Evolutionary conservation across 805 yeast genomes (phyloP).

Genomic region (Saitoella complicata): DNA sequence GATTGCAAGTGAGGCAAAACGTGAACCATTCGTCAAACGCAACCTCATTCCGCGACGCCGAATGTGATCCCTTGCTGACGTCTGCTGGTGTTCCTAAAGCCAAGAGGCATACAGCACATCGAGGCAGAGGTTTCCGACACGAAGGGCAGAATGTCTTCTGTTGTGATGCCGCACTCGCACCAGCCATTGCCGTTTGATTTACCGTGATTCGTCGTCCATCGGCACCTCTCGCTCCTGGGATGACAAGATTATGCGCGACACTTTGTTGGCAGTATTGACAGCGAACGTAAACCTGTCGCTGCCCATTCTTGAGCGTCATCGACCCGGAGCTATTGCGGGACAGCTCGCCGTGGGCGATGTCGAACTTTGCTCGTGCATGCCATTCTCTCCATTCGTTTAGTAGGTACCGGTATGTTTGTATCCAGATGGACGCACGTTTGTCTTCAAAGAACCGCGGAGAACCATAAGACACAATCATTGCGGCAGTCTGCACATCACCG

Average conservation of each 20-base stretch:
- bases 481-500: constrained; percentile 82
- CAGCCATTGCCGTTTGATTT: constrained; percentile 3
- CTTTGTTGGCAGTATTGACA: constrained; percentile 65
- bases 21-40: constrained; percentile 72
- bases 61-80: constrained; percentile 9
- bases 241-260: constrained; percentile 7
- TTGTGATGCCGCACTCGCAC: not conserved
- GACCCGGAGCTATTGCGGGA: constrained; percentile 37
- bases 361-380: constrained; percentile 66
- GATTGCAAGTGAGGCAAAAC: constrained; percentile 79
- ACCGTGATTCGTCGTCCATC: not conserved
- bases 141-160: constrained; percentile 40
- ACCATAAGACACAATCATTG: constrained; percentile 63
- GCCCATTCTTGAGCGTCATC: constrained; percentile 33
- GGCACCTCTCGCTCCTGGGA: not conserved
- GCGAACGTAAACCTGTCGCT: constrained; percentile 65
- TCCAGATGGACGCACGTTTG: constrained; percentile 62
- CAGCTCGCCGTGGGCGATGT: constrained; percentile 55
- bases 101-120: constrained; percentile 77
- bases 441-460: constrained; percentile 72
- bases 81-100: constrained; percentile 42
- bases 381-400: constrained; percentile 72
- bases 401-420: constrained; percentile 46
- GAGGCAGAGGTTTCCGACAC: constrained; percentile 74
- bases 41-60: constrained; percentile 19